A percentile compares a stretch with the other conserved stretches of the same genome.
Evolutionary conservation across 345 rosid genomes (phyloP).

Genomic region (Crucihimalaya himalaica): DNA sequence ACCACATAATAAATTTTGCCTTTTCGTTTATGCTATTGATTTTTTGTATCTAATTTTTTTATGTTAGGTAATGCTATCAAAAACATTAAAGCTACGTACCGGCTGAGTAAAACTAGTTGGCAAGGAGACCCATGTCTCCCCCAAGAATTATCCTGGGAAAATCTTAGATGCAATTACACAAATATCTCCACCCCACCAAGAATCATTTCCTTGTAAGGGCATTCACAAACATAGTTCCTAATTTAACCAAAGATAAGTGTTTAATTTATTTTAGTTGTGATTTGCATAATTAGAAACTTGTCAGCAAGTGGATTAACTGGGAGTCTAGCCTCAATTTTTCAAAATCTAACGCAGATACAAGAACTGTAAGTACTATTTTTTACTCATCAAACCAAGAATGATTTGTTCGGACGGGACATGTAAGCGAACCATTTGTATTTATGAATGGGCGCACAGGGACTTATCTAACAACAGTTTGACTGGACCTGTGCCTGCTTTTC

Average conservation of each 20-base stretch:
- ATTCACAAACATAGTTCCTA: neutral
- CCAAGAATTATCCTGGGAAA: constrained; percentile 38
- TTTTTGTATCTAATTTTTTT: too few species aligned
- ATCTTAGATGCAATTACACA: constrained; percentile 38
- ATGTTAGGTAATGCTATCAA: constrained; percentile 41
- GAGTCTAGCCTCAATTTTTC: constrained; percentile 28
- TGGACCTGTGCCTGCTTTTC: constrained; percentile 48
- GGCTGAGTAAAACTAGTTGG: constrained; percentile 41
- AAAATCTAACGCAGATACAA: constrained; percentile 36
- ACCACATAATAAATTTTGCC: neutral
- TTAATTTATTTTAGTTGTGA: neutral
- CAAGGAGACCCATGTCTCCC: constrained; percentile 60
- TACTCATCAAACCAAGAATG: neutral
- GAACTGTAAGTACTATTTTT: constrained; percentile 40
- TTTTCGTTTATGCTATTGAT: neutral
- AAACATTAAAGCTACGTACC: constrained; percentile 45
- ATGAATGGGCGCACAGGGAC: constrained; percentile 36
- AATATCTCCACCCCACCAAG: constrained; percentile 28
- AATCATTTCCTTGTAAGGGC: constrained; percentile 53
- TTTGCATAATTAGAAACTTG: constrained; percentile 28
- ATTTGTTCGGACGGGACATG: neutral
- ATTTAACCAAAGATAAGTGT: neutral
- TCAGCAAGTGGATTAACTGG: constrained; percentile 45
- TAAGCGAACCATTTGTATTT: neutral
- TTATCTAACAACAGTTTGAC: constrained; percentile 48